A percentile compares a stretch with the other conserved stretches of the same genome.
phyloP scores from a whole-genome alignment of 2,329 filamentous ascomycete species.

The Paracamarosporium sp. region DNA sequence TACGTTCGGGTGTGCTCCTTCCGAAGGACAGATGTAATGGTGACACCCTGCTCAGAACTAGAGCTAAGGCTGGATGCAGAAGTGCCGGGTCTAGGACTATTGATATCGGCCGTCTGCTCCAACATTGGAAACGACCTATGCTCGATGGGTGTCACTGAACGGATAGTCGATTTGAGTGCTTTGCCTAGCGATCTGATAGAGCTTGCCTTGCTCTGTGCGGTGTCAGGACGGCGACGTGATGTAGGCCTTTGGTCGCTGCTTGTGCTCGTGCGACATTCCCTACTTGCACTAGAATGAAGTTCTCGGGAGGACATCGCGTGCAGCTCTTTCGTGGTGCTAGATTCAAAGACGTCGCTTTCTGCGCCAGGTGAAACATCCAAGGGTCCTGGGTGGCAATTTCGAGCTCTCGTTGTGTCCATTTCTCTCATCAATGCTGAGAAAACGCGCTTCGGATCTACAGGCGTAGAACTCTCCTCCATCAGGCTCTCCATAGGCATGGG shows the following conservation, averaged over 20 bases:
- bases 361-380: slow-evolving; percentile 19
- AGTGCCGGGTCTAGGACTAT: slow-evolving; percentile 15
- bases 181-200: slow-evolving; percentile 36
- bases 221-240: slow-evolving; percentile 17
- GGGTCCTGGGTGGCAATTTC: neutral
- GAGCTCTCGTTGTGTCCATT: slow-evolving; percentile 29
- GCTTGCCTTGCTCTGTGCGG: slow-evolving; percentile 29
- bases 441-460: slow-evolving; percentile 42
- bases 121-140: slow-evolving; percentile 12
- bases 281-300: slow-evolving; percentile 21
- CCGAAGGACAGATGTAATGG: slow-evolving; percentile 5
- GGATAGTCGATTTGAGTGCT: slow-evolving; percentile 44
- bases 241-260: slow-evolving; percentile 18
- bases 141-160: slow-evolving; percentile 43
- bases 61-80: slow-evolving; percentile 12
- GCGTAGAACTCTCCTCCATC: slow-evolving; percentile 28
- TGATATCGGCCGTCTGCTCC: slow-evolving; percentile 13
- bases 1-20: slow-evolving; percentile 12
- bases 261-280: slow-evolving; percentile 9
- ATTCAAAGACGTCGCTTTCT: slow-evolving; percentile 36
- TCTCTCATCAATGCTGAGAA: slow-evolving; percentile 47
- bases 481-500: slow-evolving; percentile 39
- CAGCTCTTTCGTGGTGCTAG: slow-evolving; percentile 24
- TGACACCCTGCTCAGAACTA: neutral
- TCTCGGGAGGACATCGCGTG: slow-evolving; percentile 14